These are phyloP conservation scores for Hortiboletus campestris DNA, from an alignment of 768 basidiomycete genomes.

Conservation along the genomic window DNA sequence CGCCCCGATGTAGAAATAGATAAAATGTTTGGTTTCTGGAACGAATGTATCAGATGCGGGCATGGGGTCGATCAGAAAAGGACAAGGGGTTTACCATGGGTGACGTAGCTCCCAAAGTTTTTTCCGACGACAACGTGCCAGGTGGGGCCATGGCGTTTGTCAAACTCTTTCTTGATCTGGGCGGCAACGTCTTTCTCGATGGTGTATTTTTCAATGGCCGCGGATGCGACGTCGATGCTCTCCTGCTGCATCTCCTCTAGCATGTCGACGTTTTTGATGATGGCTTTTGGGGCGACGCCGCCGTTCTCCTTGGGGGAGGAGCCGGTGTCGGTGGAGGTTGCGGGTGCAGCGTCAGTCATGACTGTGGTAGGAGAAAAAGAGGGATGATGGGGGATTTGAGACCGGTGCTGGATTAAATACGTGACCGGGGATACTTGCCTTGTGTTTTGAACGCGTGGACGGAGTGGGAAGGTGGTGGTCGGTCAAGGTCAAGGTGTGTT, in stretches of 20 bases:
- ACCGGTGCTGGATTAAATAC: conserved; percentile 26
- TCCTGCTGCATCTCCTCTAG: conserved; percentile 95
- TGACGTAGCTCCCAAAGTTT: conserved; percentile 98
- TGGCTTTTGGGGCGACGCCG: conserved; percentile 64
- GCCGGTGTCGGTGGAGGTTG: conserved; percentile 54
- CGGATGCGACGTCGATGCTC: conserved; percentile 81
- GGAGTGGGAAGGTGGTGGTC: conserved; percentile 14
- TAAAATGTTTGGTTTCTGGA: conserved; percentile 95
- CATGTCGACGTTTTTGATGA: conserved; percentile 98
- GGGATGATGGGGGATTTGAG: not conserved
- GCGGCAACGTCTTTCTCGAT: conserved; percentile 99
- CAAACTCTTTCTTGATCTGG: conserved; percentile 97
- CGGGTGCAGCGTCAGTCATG: conserved; percentile 62
- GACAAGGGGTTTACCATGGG: conserved; percentile 66
- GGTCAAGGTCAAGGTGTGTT: conserved; percentile 17
- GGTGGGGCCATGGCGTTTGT: conserved; percentile 86
- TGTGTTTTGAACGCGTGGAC: conserved; percentile 22
- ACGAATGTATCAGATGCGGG: conserved; percentile 9
- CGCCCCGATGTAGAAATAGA: conserved; percentile 95
- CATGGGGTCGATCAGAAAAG: not conserved
- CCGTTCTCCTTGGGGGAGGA: conserved; percentile 40
- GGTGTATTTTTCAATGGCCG: conserved; percentile 85
- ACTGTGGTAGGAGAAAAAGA: conserved; percentile 1
- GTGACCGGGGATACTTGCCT: conserved; percentile 18
- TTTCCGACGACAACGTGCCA: conserved; percentile 99